Base-by-base conservation (phyloP, 1,284 basidiomycete genomes). In the Irpex sp. region DNA sequence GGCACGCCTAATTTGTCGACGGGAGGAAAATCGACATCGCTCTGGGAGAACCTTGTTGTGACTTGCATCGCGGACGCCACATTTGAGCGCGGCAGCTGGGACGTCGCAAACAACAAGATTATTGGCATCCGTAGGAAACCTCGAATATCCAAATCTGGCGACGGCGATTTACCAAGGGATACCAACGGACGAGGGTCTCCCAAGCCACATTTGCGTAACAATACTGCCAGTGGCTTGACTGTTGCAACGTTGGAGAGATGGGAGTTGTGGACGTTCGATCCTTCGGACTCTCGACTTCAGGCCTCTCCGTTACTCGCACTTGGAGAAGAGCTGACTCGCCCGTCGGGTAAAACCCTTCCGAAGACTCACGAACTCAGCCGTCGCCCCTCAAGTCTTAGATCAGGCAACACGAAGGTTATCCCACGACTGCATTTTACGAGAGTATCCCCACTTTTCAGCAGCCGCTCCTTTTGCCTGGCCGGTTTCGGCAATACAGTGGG, bases 401-500 rank as follows among this genome's bases (percentile, higher is more conserved):
- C 55, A 63, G 69, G 31, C 59, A 61, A 35, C 15, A 47, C 47
- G 58, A 31, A 46, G 53, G 57, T 64, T 17, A 63, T 74, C 55
- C 86, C 89, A 51, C 81, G 88, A 57, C 76, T 93, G 65, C 90
- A 91, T 36, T 93, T 93, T 72, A 93, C 91, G 31, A 82, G 89
- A 19, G 86, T 91, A 9, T 83, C 86, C 5, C 83, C 89, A 47
- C 79, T 91, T 64, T 71, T 91, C 63, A 77, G 80, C 59, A 76
- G 79, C 19, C 72, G 80, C 47, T 76, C 81, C 31, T 77, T 80
- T 69, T 85, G 81, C 65, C 70, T 92, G 13, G 88, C 87, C 61
- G 90, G 90, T 13, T 90, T 93, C 68, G 92, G 92, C 53, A 93
- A 93, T 71, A 92, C 91, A 1, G 78, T 92, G 59, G 91, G 91